Evolutionary conservation across 768 basidiomycete species (phyloP).

Genomic region (Ramaria rubella): DNA sequence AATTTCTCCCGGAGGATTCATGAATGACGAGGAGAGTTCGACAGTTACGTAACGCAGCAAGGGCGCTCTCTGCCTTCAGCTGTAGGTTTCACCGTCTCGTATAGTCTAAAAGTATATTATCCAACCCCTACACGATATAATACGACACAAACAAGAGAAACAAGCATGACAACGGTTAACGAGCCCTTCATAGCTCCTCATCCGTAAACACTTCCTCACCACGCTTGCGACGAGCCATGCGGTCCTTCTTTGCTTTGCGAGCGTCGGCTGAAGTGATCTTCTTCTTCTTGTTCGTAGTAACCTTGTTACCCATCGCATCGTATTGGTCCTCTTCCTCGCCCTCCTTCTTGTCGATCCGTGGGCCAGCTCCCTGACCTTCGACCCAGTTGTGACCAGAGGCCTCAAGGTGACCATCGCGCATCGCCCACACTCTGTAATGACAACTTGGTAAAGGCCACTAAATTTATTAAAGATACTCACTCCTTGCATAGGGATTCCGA

Average conservation of each 20-base stretch:
- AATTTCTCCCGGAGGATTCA: too few relatives aligned
- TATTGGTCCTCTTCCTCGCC: conserved; percentile 88
- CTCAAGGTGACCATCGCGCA: conserved; percentile 94
- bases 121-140: conserved; percentile 11
- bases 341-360: conserved; percentile 90
- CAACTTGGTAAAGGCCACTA: neutral
- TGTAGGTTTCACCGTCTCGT: too few relatives aligned
- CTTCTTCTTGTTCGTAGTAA: conserved; percentile 78
- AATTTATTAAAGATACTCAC: neutral
- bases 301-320: conserved; percentile 99
- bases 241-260: conserved; percentile 95
- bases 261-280: conserved; percentile 78
- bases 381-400: conserved; percentile 99
- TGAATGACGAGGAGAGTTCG: too few relatives aligned
- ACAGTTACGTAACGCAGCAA: too few relatives aligned
- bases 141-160: conserved; percentile 4
- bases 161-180: neutral
- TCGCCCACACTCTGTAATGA: conserved; percentile 75
- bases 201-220: conserved; percentile 70
- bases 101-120: conserved; percentile 7
- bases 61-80: too few relatives aligned
- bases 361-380: conserved; percentile 93
- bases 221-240: conserved; percentile 82
- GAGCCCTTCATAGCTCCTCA: conserved; percentile 29
- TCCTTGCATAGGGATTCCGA: conserved; percentile 97